Evolutionary conservation across 2,329 filamentous ascomycete genomes (phyloP).

Genomic region (Dichotomopilus funicola): DNA sequence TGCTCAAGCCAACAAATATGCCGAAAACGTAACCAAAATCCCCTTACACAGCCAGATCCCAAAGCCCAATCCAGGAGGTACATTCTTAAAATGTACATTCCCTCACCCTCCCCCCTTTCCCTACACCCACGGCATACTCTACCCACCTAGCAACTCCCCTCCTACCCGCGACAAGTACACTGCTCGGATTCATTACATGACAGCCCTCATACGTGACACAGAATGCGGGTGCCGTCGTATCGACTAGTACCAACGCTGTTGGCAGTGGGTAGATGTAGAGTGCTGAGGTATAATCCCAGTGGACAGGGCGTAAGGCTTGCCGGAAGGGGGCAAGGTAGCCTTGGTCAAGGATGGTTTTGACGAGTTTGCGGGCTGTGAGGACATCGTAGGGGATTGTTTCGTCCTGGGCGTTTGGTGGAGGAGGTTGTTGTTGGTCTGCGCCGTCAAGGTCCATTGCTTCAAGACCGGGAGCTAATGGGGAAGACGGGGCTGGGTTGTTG

Average conservation of each 20-base stretch:
- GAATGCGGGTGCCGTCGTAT: conserved; percentile 75
- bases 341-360: conserved; percentile 89
- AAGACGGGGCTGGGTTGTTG: conserved; percentile 18
- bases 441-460: conserved; percentile 39
- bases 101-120: conserved; percentile 54
- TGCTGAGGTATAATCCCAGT: conserved; percentile 79
- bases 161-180: conserved; percentile 62
- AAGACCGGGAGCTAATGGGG: conserved; percentile 9
- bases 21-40: too few species aligned
- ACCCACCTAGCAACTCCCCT: conserved; percentile 72
- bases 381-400: conserved; percentile 40
- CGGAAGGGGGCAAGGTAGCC: conserved; percentile 84
- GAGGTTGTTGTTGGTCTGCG: conserved; percentile 8
- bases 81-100: conserved; percentile 41
- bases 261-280: conserved; percentile 85
- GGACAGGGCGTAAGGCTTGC: conserved; percentile 67
- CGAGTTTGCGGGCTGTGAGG: conserved; percentile 64
- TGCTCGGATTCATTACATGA: conserved; percentile 88
- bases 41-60: too few species aligned
- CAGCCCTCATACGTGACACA: conserved; percentile 91
- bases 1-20: too few species aligned
- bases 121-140: conserved; percentile 61
- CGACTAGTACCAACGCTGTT: conserved; percentile 73
- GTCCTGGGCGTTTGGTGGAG: background rate
- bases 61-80: too few species aligned